Base-by-base conservation (phyloP, 345 rosid species). In the Clausena lansium region DNA sequence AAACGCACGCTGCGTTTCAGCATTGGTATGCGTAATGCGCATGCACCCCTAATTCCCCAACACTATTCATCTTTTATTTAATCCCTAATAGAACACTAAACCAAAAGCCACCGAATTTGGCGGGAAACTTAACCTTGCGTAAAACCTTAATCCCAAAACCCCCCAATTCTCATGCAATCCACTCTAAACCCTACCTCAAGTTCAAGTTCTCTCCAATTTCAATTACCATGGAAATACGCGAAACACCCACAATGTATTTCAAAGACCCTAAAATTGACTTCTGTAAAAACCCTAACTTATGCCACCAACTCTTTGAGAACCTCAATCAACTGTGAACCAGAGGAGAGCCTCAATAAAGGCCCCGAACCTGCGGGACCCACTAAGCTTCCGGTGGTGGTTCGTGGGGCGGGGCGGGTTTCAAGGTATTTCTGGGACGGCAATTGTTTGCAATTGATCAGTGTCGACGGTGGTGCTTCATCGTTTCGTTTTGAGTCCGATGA, bases 391-490 rank as follows among this genome's bases (percentile, higher is more conserved):
- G 87, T 89, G 76, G 90, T 81, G 80, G 47, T 88, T 63, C 80
- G 85, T 74, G 78, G 78, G 62, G 74, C 87, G 6, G 89, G 95
- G 57, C 80, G 80, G 83, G 89, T 86, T 15, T 91, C 85, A 27
- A 87, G 95, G 81, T 91, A 87, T 78, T 80, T 83, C 58, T 91
- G 93, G 93, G 90, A 89, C 14, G 95, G 89, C 58, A 80, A 52
- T 9, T 61, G 77, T 24, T 77, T 91, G 86, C 67, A 60, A 71
- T 70, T 91, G 78, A 82, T 76, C 69, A 80, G 83, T 72, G 82
- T 84, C 13, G 93, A 86, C 30, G 91, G 84, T 45, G 80, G 79
- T 58, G 83, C 84, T 8, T 50, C 83, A 70, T 78, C 87, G 19
- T 79, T 87, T 41, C 20, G 54, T 64, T 75, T 82, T 38, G 84